Conservation (phyloP, 2,329 filamentous ascomycete genomes). For the Claviceps cyperi region DNA sequence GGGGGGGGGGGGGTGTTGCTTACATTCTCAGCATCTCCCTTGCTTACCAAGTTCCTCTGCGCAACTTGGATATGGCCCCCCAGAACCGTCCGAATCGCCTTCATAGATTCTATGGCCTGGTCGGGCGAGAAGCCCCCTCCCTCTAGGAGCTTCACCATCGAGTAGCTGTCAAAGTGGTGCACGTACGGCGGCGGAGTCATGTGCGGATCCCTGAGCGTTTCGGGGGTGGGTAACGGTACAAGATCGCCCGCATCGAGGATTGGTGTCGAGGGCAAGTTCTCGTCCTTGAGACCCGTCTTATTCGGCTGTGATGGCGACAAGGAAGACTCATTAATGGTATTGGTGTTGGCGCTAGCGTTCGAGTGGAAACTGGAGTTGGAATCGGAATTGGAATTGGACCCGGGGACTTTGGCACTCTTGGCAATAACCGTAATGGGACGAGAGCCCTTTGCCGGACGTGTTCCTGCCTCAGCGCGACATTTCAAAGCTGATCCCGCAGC, state of each 20-base stretch:
- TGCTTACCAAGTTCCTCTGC: conserved; percentile 66
- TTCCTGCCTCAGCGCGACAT: no score
- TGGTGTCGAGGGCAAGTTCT: not conserved
- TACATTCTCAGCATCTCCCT: conserved; percentile 79
- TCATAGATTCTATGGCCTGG: conserved; percentile 82
- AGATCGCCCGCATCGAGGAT: conserved; percentile 29
- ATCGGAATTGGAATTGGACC: no score
- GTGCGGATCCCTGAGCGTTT: conserved; percentile 43
- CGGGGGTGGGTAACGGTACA: conserved; percentile 29
- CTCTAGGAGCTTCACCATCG: conserved; percentile 67
- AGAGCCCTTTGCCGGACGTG: no score
- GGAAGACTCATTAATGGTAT: not conserved
- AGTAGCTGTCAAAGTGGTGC: conserved; percentile 94
- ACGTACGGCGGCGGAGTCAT: conserved; percentile 66
- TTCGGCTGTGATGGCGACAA: not conserved
- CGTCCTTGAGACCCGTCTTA: not conserved
- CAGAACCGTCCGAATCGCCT: conserved; percentile 67
- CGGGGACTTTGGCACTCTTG: no score
- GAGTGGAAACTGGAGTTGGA: no score
- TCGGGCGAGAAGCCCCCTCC: conserved; percentile 56
- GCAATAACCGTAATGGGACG: no score
- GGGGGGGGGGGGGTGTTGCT: conserved; percentile 3
- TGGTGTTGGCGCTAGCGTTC: no score
- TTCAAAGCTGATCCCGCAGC: no score
- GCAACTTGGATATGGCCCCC: conserved; percentile 70